Base-by-base conservation (phyloP, 495 filamentous ascomycete species). In the Penicillium flavigenum region DNA sequence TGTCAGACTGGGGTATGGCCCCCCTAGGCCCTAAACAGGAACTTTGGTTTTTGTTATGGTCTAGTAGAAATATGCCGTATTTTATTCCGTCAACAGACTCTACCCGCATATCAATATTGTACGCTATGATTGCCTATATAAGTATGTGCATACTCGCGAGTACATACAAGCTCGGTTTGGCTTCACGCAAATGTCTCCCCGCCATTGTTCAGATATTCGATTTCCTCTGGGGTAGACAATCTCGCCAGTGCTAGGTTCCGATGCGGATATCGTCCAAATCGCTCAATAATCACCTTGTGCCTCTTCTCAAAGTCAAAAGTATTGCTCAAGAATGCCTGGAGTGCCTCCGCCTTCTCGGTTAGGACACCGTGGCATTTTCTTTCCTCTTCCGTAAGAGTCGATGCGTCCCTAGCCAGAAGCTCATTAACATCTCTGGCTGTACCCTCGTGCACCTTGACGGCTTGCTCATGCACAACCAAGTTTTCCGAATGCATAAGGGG, bases 401-500 rank as follows among this genome's bases (percentile, higher is more conserved):
- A 38, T 4, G 52, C 42, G n/a, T 69, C 59, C 14, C 14, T 44
- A 2, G 29, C 32, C n/a, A 69, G 11, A 9, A 69, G 52, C 1
- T 51, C 59, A 5, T 61, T 53, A 12, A 69, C 12, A 41, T 69
- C 66, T 17, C 19, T 54, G 7, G 59, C 56, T 3, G 47, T 69
- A 32, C 62, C 59, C 10, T 62, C 63, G 16, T 69, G 65, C 42
- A 56, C 36, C n/a, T 60, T 36, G 9, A 67, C 9, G 2, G 64
- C 63, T 47, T 56, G 34, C 32, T 71, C 59, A 39, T 74, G 72
- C 10, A 66, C 56, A 32, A 31, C 47, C 38, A 70, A 32, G 20
- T 62, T 53, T 56, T 72, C 72, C 7, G 65, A 68, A 42, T 74
- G 69, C 71, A 74, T 71, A 4, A 74, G 47, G 0, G 71, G 71